Evolutionary conservation across 768 basidiomycete genomes (phyloP), one percentile per base, ranked within the genome.

Genomic region (Leucocoprinus birnbaumii): DNA sequence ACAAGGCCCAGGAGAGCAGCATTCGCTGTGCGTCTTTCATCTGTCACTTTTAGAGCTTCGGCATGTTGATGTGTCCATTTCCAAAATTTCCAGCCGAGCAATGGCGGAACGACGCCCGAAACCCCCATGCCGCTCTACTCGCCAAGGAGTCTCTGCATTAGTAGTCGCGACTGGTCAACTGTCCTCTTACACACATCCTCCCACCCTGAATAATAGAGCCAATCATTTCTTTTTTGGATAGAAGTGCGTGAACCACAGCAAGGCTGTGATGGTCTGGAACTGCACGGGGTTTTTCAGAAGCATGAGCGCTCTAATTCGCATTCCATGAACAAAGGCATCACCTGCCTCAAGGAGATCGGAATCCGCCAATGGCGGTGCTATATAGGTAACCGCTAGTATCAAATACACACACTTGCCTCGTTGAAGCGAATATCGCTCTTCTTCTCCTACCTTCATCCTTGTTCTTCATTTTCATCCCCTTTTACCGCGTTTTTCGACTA

Each of bases 51-150:
- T n/a, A 3, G 38, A 16, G 9, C 46, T 27, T 48, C 25, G n/a
- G 25, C 11, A 38, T 48, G 16, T 40, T 58, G 52, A 57, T 13
- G 42, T 55, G 21, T 41, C 54, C 48, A 56, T 37, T 52, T 48
- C 21, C 48, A 53, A 46, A 16, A 18, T 26, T 41, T 55, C 22
- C 57, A 89, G 89, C 88, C 56, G 79, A 80, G 59, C 69, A 77
- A 64, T 91, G 80, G 68, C 82, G 83, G 61, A 85, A 83, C 62
- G 87, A 92, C 67, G 82, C 90, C 31, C 83, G 83, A 66, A 93
- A 93, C 78, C 91, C 90, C 35, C 89, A 91, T 70, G 87, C 86
- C 9, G 84, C 83, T 21, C 80, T 87, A 65, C 82, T 91, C 54
- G 87, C 91, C 51, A 83, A 81, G 67, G 80, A 87, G 66, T 69